Evolutionary conservation across 2,329 filamentous ascomycete genomes (phyloP).

Genomic region (Lachnellula occidentalis): DNA sequence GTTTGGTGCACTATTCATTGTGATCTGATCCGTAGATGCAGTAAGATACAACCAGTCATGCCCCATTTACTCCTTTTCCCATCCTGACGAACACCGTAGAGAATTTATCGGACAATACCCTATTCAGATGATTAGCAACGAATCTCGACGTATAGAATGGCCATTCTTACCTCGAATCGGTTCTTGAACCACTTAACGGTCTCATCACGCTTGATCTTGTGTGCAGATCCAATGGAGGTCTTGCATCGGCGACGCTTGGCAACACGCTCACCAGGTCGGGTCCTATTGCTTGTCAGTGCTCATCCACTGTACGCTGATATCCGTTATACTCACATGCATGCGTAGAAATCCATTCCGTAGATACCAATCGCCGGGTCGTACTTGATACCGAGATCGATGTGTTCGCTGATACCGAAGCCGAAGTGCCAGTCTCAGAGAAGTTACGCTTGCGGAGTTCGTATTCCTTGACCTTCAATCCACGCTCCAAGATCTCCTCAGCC

Average conservation of each 20-base stretch:
- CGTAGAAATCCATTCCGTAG: conserved; percentile 99
- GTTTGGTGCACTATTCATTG: conserved; percentile 41
- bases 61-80: conserved; percentile 26
- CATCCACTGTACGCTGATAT: not conserved
- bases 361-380: conserved; percentile 98
- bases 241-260: conserved; percentile 89
- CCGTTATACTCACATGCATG: conserved; percentile 77
- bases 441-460: conserved; percentile 99
- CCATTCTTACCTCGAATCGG: conserved; percentile 25
- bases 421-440: conserved; percentile 99
- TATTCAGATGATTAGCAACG: conserved; percentile 39
- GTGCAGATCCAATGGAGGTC: conserved; percentile 76
- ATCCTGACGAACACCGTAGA: conserved; percentile 15
- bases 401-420: conserved; percentile 99
- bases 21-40: conserved; percentile 29
- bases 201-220: conserved; percentile 92
- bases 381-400: conserved; percentile 99
- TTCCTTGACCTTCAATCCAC: conserved; percentile 99
- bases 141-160: not conserved
- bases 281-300: conserved; percentile 43
- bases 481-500: conserved; percentile 99
- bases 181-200: conserved; percentile 96
- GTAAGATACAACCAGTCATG: conserved; percentile 28
- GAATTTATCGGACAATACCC: conserved; percentile 91
- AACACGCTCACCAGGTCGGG: conserved; percentile 96